Evolutionary conservation across 2,329 filamentous ascomycete genomes (phyloP).

Genomic region (Pseudogymnoascus sp.): DNA sequence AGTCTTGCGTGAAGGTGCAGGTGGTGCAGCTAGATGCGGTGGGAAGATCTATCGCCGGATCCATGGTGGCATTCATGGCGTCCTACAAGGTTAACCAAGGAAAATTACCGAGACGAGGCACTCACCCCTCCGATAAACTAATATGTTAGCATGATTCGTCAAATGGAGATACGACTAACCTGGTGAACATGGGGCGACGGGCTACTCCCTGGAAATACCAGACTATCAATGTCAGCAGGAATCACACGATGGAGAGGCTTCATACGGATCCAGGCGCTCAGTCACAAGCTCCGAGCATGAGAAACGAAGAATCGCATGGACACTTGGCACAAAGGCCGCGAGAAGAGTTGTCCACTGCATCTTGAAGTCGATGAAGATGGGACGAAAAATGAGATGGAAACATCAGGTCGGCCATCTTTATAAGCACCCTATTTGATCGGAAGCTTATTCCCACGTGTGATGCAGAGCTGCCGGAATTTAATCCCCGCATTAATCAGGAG

Average conservation of each 20-base stretch:
- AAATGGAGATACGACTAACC: conserved; percentile 12
- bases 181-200: conserved; percentile 18
- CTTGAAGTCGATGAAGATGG: not conserved
- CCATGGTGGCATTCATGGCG: conserved; percentile 36
- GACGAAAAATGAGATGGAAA: not conserved
- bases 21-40: conserved; percentile 27
- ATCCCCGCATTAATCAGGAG: not conserved
- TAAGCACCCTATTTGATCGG: not conserved
- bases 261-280: conserved; percentile 18
- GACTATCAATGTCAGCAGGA: not conserved
- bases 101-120: not conserved
- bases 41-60: conserved; percentile 23
- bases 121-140: not conserved
- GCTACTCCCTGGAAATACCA: conserved; percentile 15
- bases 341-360: conserved; percentile 13
- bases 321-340: conserved; percentile 12
- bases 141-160: not conserved
- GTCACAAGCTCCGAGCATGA: conserved; percentile 19
- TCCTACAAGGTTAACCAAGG: conserved; percentile 20
- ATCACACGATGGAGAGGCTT: not conserved
- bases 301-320: conserved; percentile 14
- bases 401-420: not conserved
- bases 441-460: not conserved
- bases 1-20: conserved; percentile 31
- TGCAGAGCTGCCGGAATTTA: not conserved